Percentiles rank a stretch among this genome's conserved stretches.
Evolutionary conservation across 805 yeast species (phyloP).

Genomic region (Wickerhamomyces bisporus): DNA sequence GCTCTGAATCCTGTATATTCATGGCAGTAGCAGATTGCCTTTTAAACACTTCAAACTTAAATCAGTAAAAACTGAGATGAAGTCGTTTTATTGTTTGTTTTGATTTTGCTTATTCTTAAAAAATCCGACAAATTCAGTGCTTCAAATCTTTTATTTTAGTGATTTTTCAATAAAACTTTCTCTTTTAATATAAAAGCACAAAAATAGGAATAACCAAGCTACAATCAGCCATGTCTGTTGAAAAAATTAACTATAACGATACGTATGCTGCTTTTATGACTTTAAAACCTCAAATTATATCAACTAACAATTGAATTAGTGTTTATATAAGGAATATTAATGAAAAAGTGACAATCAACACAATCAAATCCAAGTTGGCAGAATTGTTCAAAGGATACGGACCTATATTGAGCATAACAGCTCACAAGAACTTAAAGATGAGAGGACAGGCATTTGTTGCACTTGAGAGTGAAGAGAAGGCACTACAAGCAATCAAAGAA

Average conservation of each 20-base stretch:
- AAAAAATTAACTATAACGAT: constrained; percentile 15
- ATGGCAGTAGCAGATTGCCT: too few relatives aligned
- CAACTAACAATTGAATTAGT: constrained; percentile 10
- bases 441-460: constrained; percentile 83
- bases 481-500: constrained; percentile 27
- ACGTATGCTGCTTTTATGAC: constrained; percentile 13
- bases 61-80: too few relatives aligned
- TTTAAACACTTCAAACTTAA: neutral
- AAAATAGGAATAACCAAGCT: neutral
- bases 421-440: constrained; percentile 57
- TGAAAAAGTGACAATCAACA: constrained; percentile 55
- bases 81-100: too few relatives aligned
- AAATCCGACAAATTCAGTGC: neutral
- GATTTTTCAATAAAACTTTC: neutral
- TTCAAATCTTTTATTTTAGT: neutral
- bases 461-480: constrained; percentile 36
- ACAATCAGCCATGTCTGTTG: neutral
- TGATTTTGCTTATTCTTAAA: too few relatives aligned
- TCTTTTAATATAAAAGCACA: too few relatives aligned
- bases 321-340: constrained; percentile 64
- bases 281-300: neutral
- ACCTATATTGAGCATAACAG: constrained; percentile 43
- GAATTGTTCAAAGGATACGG: constrained; percentile 42
- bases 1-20: too few relatives aligned
- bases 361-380: constrained; percentile 39